Conservation (phyloP, 441 rosid species). For the Erodium moschatum region DNA sequence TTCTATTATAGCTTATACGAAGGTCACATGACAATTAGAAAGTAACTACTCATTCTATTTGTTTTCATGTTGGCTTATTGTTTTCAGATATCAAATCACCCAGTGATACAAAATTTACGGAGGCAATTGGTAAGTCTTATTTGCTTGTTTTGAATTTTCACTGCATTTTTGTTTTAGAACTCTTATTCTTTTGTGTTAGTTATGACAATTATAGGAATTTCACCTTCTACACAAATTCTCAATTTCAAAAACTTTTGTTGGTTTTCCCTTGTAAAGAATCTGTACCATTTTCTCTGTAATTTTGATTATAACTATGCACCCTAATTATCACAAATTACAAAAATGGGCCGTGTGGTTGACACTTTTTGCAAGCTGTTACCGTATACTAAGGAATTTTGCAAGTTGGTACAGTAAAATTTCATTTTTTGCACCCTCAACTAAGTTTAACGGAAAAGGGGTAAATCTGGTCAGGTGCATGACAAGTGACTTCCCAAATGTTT, state of each 20-base stretch:
- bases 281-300: not conserved
- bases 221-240: not conserved
- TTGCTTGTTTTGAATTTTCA: not conserved
- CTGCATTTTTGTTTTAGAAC: not conserved
- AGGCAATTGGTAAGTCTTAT: slow-evolving; percentile 70
- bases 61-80: slow-evolving; percentile 17
- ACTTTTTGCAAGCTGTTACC: no score
- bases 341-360: no score
- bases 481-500: no score
- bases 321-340: not conserved
- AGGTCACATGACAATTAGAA: no score
- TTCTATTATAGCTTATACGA: not conserved
- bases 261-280: not conserved
- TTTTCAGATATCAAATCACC: slow-evolving; percentile 74
- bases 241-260: not conserved
- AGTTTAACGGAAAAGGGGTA: no score
- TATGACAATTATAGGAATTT: not conserved
- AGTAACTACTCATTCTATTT: not conserved
- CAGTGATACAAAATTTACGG: slow-evolving; percentile 67
- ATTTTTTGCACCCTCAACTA: no score
- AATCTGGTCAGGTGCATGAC: no score
- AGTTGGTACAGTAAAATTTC: no score
- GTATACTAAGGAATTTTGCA: no score
- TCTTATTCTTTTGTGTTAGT: not conserved
- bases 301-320: not conserved